Evolutionary conservation across 306 rosid species (phyloP), one percentile per base, ranked within the genome.

Genomic region (Prunus campanulata): DNA sequence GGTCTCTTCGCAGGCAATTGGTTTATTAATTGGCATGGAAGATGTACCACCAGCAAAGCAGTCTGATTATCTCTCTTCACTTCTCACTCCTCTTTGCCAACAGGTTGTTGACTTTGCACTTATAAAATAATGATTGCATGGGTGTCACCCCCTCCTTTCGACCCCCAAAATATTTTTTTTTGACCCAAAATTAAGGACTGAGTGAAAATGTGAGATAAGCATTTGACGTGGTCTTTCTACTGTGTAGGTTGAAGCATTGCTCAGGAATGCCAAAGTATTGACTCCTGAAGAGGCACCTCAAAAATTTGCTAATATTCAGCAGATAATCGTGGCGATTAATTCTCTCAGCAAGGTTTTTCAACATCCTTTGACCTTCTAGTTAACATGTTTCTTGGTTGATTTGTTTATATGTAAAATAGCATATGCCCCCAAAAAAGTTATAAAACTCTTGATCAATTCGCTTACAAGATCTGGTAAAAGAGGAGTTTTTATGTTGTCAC

Each of bases 21-120:
- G 99, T 60, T 74, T 95, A 70, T 85, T 95, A 82, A 87, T 95
- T 76, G 99, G 99, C 65, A 90, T 91, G 92, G 99, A 95, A 85
- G 97, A 92, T 81, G 93, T 95, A 72, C 88, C 87, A 0, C 87
- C 81, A 46, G 96, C 83, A 77, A 90, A 95, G 70, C 99, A 95
- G 78, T 84, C 93, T 79, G 98, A 88, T 76, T 95, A 95, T 81
- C 93, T 95, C 32, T 92, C 99, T 79, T 86, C 97, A 32, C 88
- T 95, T 88, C 96, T 95, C 78, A 87, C 85, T 75, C 98, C 97
- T 74, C 97, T 92, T 68, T 91, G 98, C 79, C 92, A 83, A 66
- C 99, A 95, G 97, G 99, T 92, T 77, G 44, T 52, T 77, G 32
- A 79, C 76, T 74, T 64, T 76, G 47, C 61, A 78, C 57, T 44